Evolutionary conservation across 2,329 filamentous ascomycete species (phyloP), one percentile per base, ranked within the genome.

Genomic region (Fusarium sp.): DNA sequence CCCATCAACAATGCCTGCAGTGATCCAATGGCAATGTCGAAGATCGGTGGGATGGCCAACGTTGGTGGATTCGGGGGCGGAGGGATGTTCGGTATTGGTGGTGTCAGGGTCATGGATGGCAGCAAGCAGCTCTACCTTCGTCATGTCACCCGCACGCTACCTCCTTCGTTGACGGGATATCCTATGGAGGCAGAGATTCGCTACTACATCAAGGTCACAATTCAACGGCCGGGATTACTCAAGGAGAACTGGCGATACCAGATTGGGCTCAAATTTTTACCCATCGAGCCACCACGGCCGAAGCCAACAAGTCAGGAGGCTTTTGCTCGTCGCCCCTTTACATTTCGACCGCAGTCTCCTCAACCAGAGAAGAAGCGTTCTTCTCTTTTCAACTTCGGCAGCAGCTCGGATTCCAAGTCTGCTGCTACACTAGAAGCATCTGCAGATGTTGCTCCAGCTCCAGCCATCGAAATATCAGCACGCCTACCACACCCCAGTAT

Each of bases 181-280:
- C 92, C 93, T 0, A 91, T 90, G 32, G 89, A 94, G 78, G 95
- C 94, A 22, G 94, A 97, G 79, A 94, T 98, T 62, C 87, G 90
- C 71, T 99, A 99, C 80, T 99, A 92, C 76, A 86, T 98, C 76
- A 99, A 99, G 78, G 93, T 92, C n/a, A 98, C 96, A 0, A 89
- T 98, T 7, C 92, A 94, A 74, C 85, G 94, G n/a, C 93, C 94
- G 0, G 90, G 92, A 15, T 85, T 97, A 61, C 93, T 96, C 79
- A 95, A 95, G 76, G 94, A 97, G 80, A 97, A 97, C 74, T 92
- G 93, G 78, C 85, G 94, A 20, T 84, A 84, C 67, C 82, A 87
- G 65, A 75, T 85, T 35, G 88, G 89, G 35, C 91, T 97, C 80
- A 95, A 92, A 60, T 96, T 99, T 76, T 85, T 97, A 37, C 96